Evolutionary conservation across 768 basidiomycete genomes (phyloP).

Genomic region (Rhodotorula kratochvilovae): DNA sequence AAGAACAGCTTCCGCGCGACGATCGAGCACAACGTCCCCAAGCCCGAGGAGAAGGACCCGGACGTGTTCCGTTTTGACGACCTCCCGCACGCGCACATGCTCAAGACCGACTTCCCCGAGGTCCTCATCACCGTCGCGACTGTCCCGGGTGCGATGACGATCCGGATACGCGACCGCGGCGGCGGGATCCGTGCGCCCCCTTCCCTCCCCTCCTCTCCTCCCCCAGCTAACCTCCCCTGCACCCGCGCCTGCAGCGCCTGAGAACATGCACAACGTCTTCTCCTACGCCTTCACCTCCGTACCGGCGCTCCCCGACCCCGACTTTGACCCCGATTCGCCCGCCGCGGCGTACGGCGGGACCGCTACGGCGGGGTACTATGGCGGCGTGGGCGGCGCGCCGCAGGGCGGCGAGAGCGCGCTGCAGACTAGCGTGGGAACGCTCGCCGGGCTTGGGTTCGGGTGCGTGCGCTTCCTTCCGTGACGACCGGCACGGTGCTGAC

Average conservation of each 20-base stretch:
- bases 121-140: constrained; percentile 34
- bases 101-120: constrained; percentile 51
- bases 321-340: constrained; percentile 39
- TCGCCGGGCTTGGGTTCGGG: constrained; percentile 84
- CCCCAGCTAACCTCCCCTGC: neutral
- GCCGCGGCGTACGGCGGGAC: constrained; percentile 54
- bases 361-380: constrained; percentile 47
- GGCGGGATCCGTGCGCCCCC: constrained; percentile 60
- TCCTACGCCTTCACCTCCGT: constrained; percentile 87
- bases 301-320: constrained; percentile 29
- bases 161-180: constrained; percentile 78
- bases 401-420: constrained; percentile 74
- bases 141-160: constrained; percentile 58
- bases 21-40: constrained; percentile 62
- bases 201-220: neutral
- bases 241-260: no score
- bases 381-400: constrained; percentile 60
- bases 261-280: constrained; percentile 73
- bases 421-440: constrained; percentile 77
- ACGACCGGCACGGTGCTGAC: constrained; percentile 50
- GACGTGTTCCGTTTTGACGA: constrained; percentile 47
- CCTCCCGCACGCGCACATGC: constrained; percentile 59
- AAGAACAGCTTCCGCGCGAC: constrained; percentile 90
- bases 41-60: constrained; percentile 29
- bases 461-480: constrained; percentile 52